Base-by-base conservation (phyloP, 1,284 basidiomycete species). In the Apiotrichum gracile region DNA sequence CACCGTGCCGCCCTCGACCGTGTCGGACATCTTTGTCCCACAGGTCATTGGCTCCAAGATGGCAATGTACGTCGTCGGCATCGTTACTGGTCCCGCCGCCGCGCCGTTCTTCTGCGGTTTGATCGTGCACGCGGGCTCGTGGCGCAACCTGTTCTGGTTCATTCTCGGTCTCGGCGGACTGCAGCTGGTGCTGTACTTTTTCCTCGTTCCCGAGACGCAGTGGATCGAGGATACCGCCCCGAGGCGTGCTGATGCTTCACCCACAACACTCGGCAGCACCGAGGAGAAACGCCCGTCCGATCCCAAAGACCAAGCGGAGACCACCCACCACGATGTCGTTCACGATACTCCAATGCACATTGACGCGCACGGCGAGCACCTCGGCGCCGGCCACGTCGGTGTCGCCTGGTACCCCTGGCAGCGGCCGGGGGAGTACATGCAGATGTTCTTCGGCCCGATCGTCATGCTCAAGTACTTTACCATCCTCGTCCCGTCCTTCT, bases 151-250 rank as follows among this genome's bases (percentile, higher is more conserved):
- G 33, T 74, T 72, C 64, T 74, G 72, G 65, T 55, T 74, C 51
- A 57, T 61, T 47, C 55, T 71, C 13, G 70, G 62, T 26, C 60
- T 75, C 5, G 40, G 66, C 25, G 55, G 48, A 2, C 49, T 57
- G 4, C 51, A 57, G 40, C 26, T 57, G 40, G 19, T 54, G 6
- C 40, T 57, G 19, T 34, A 44, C 27, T 59, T 70, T 49, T 61
- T 72, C 51, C 51, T 74, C 43, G 66, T 74, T 1, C 72, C 72
- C 14, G 72, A 76, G 52, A 76, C 74, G 0, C 62, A 67, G 25
- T 74, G 71, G 69, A 22, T 38, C 41, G 48, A 48, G 19, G 35
- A 41, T n/a, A n/a, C n/a, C n/a, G n/a, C n/a, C 16, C 41, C 29
- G 10, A 24, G 27, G 37, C 31, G 31, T 24, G 21, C 50, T n/a